Base-by-base conservation (phyloP, 2,329 filamentous ascomycete genomes). In the Exophiala alcalophila region DNA sequence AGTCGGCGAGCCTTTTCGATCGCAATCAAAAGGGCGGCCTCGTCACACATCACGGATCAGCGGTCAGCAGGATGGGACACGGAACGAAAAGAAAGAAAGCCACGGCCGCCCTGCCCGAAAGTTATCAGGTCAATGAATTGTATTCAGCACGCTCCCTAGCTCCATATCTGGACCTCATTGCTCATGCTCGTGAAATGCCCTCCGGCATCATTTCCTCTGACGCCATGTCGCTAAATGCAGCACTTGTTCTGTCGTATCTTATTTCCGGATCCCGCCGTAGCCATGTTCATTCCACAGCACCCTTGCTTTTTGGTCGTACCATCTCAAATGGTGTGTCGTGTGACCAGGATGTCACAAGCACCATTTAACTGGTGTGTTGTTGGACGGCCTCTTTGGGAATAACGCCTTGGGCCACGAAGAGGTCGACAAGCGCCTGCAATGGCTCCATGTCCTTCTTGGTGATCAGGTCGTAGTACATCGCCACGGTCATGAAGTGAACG, bases 341-440 rank as follows among this genome's bases (percentile, higher is more conserved):
- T 18, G 11, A 18, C 23, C n/a, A 20, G 9, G 7, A 21, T 20
- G n/a, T 19, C 27, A 5, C 35, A 15, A 14, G 5, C 6, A 9
- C 24, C 25, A 11, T n/a, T 29, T 41, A 50, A 32, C 39, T 47
- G 29, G 44, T 38, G 37, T 52, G 49, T 30, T 52, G 49, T 19
- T 46, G 44, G 14, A 57, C 54, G 12, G 70, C 69, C 58, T 86
- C 84, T 9, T 80, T 78, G 2, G 89, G 89, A 57, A 97, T 85
- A 18, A 90, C 86, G 46, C 90, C 89, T 61, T 91, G 91, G 50
- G 83, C 83, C 18, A 89, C 82, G 84, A 90, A 96, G 33, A 96
- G 76, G 59, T 96, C 89, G 56, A 97, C 86, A 56, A 97, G 69
- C 18, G 87, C 88, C 70, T 94, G 87, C 88, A 97, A 95, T 15